phyloP scores from a whole-genome alignment of 192 early-diverging fungal species.

The Allomyces javanicus region DNA sequence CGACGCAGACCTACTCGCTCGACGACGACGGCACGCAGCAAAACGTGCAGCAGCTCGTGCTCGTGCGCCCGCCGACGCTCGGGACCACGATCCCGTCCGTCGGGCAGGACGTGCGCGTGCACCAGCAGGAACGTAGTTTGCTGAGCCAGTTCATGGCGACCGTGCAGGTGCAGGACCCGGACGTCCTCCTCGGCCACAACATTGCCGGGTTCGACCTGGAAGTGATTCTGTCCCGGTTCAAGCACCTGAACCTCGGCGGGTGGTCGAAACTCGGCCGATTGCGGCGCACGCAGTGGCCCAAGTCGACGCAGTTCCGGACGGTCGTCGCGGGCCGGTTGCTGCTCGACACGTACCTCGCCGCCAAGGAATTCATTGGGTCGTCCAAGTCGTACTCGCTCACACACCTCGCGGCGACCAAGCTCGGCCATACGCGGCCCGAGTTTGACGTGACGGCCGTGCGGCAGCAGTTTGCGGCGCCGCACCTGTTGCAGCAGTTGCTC shows the following conservation, averaged over 20 bases:
- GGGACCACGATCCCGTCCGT: neutral
- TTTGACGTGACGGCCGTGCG: slow-evolving; percentile 63
- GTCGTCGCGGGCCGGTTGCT: slow-evolving; percentile 69
- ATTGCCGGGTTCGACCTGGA: slow-evolving; percentile 89
- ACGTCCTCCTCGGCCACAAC: slow-evolving; percentile 90
- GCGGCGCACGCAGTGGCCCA: slow-evolving; percentile 33
- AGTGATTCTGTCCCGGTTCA: slow-evolving; percentile 84
- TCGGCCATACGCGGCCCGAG: slow-evolving; percentile 58
- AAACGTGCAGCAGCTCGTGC: neutral
- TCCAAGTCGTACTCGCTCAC: slow-evolving; percentile 72
- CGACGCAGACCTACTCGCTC: neutral
- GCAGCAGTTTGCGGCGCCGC: slow-evolving; percentile 39
- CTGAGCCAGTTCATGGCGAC: slow-evolving; percentile 20
- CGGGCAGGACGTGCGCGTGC: neutral
- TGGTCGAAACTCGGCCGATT: slow-evolving; percentile 85
- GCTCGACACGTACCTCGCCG: slow-evolving; percentile 78
- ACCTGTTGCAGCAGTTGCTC: slow-evolving; percentile 45
- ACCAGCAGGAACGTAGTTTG: neutral
- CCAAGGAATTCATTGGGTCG: slow-evolving; percentile 58
- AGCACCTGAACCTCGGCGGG: slow-evolving; percentile 42
- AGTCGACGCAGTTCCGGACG: slow-evolving; percentile 32
- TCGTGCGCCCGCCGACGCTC: neutral
- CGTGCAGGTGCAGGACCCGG: slow-evolving; percentile 64
- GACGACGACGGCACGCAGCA: neutral
- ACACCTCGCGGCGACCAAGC: slow-evolving; percentile 49